Conservation (phyloP, 106 monocot species). For the Posidonia australis region DNA sequence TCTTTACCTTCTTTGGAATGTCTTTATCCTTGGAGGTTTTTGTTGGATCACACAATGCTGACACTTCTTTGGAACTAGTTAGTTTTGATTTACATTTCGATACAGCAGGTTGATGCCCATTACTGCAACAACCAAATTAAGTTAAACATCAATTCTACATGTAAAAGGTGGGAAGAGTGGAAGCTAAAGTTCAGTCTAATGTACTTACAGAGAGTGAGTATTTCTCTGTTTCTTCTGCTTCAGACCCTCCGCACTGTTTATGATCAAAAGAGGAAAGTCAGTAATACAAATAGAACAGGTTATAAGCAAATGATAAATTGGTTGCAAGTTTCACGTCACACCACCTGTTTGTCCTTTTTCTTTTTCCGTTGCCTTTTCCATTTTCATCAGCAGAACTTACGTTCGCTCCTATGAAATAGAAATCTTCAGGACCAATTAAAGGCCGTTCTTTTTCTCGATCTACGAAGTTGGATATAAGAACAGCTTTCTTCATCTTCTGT, state of each 20-base stretch:
- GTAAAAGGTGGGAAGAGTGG: background rate
- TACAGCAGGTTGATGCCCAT: background rate
- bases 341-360: slow-evolving; percentile 27
- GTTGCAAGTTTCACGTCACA: background rate
- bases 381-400: slow-evolving; percentile 7
- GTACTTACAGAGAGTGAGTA: slow-evolving; percentile 1
- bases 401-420: slow-evolving; percentile 20
- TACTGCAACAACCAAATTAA: background rate
- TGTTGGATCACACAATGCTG: background rate
- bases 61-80: slow-evolving; percentile 2
- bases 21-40: background rate
- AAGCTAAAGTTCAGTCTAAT: background rate
- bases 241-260: background rate
- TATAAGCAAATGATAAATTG: background rate
- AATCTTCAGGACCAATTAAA: slow-evolving; percentile 72
- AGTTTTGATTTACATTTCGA: background rate
- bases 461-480: slow-evolving; percentile 88
- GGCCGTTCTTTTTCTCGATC: slow-evolving; percentile 71
- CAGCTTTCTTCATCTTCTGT: slow-evolving; percentile 49
- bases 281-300: background rate
- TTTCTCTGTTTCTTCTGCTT: background rate
- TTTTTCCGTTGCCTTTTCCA: background rate
- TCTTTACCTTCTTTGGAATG: slow-evolving; percentile 3
- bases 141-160: background rate
- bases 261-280: background rate